Base-by-base conservation (phyloP, 2,329 filamentous ascomycete species). In the Thelonectria blattea region DNA sequence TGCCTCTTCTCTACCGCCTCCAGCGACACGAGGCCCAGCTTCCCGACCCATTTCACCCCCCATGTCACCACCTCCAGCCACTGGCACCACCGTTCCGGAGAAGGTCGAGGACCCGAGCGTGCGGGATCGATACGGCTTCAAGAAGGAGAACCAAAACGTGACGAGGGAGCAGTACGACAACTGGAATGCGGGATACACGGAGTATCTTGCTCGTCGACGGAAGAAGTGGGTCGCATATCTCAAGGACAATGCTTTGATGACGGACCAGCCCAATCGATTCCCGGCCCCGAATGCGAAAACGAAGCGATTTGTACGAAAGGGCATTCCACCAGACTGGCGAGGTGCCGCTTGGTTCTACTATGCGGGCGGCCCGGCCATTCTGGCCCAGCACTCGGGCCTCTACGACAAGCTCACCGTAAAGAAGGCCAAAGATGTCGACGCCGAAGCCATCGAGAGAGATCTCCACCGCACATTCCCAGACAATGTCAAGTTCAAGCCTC, bases 321-420 rank as follows among this genome's bases (percentile, higher is more conserved):
- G 94, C 15, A 94, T 97, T 51, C 94, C 94, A 3, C 92, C 93
- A 0, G 92, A 97, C 66, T 96, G 93, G 88, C 87, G 94, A 71
- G 94, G 94, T n/a, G 90, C 91, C 6, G 94, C 94, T 47, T 98
- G 94, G 94, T 98, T 96, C 75, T 97, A 91, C 79, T 98, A 97
- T 73, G 92, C 93, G 11, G 92, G 92, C 18, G 94, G 94, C 1
- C 92, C 92, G 22, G 87, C 88, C 47, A 90, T 92, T 65, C 75
- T 97, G 61, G 85, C 87, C 52, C 89, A 91, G 71, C 86, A 96
- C 68, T 84, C 87, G 5, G 91, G 91, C 1, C 79, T 94, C 15
- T 98, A 97, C 73, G 84, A 88, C 53, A 83, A 87, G 53, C 79
- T 96, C 41, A 80, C 95, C 32, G 80, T 84, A 56, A 82, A 85